Percentiles rank a stretch among this genome's conserved stretches.
These are phyloP conservation scores for Abortiporus biennis DNA, from an alignment of 1,284 basidiomycete species.

Conservation along the genomic window DNA sequence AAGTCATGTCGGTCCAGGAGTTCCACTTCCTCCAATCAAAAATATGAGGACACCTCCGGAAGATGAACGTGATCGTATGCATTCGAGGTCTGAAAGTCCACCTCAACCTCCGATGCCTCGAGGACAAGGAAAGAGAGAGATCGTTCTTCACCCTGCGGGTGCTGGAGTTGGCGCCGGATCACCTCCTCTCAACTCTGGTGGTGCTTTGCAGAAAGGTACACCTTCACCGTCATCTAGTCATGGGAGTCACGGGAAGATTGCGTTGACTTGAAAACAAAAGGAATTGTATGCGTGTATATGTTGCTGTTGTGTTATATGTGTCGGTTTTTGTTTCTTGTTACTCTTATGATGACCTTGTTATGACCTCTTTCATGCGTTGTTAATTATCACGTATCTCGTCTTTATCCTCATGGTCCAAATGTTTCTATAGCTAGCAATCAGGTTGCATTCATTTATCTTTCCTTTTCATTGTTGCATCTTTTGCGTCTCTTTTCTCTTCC, in stretches of 20 bases:
- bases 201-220: background rate
- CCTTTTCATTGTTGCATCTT: too few species aligned
- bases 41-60: background rate
- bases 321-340: background rate
- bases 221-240: conserved; percentile 2
- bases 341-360: background rate
- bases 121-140: conserved; percentile 1
- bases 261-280: background rate
- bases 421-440: too few species aligned
- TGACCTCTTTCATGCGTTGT: too few species aligned
- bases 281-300: background rate
- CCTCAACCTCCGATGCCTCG: too few species aligned
- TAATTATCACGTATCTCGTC: too few species aligned
- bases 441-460: too few species aligned
- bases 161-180: too few species aligned
- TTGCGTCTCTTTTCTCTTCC: too few species aligned
- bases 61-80: background rate
- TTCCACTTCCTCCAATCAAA: conserved; percentile 24
- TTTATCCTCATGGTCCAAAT: too few species aligned
- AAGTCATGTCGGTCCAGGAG: conserved; percentile 22
- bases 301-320: background rate
- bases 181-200: too few species aligned
- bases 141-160: background rate
- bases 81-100: background rate
- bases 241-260: background rate